Conservation (phyloP, 148 eudicot genomes). For the Rhododendron kiyosumense region DNA sequence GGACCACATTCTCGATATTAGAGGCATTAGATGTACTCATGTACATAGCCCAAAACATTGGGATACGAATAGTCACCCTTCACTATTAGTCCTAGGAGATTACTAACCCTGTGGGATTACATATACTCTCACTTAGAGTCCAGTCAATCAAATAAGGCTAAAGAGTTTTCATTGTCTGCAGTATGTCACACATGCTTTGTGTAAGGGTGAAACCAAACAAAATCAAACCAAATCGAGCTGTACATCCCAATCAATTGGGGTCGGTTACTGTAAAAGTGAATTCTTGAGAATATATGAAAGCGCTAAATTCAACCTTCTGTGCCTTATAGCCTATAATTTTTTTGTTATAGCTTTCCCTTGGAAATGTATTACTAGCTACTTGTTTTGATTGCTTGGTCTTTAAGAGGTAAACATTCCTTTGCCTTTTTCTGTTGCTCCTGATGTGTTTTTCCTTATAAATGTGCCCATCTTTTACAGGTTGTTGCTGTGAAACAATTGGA, state of each 20-base stretch:
- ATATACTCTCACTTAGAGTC: neutral
- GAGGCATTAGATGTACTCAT: neutral
- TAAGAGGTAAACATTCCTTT: neutral
- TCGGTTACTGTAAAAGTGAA: neutral
- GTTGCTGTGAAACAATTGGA: conserved; percentile 96
- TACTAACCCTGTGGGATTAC: neutral
- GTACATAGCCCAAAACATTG: neutral
- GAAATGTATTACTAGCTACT: neutral
- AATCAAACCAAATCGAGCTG: neutral
- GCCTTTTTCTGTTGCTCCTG: neutral
- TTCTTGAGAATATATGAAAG: neutral
- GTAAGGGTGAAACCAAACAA: neutral
- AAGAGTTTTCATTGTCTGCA: neutral
- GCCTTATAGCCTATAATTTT: neutral
- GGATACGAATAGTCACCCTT: neutral
- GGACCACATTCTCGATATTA: neutral
- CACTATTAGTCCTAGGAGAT: neutral
- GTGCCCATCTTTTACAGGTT: conserved; percentile 35
- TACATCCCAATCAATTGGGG: neutral
- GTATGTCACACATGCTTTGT: neutral
- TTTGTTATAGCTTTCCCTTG: neutral
- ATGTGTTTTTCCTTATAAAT: neutral
- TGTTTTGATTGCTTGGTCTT: neutral
- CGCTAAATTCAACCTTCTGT: neutral
- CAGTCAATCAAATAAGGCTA: neutral